Evolutionary conservation across 1,284 basidiomycete genomes (phyloP), one percentile per base, ranked within the genome.

Genomic region (Entoloma clypeatum): DNA sequence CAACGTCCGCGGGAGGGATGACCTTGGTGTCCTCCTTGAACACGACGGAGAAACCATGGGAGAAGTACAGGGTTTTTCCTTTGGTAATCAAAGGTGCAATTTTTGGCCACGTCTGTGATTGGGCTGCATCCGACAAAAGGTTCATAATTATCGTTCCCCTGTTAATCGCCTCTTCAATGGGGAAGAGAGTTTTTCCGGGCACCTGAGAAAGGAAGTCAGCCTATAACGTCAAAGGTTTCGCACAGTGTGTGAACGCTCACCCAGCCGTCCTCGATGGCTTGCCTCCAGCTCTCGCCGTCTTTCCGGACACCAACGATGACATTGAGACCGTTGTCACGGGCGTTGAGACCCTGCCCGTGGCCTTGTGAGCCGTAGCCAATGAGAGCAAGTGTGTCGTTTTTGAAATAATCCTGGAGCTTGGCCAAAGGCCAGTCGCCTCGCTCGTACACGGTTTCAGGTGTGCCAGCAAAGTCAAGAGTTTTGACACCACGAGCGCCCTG

Each of bases 51-150:
- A 99, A 99, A 61, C 96, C 96, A 69, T 99, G 96, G 6, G 94
- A 92, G 76, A 99, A 99, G 86, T 99, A 98, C 54, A 99, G 86
- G 17, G 96, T 99, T 81, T 99, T 98, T 71, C 92, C 94, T 80
- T 95, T 93, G 69, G 92, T 97, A 74, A 98, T 92, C 56, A 93
- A 78, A 48, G 94, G 92, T 31, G 82, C 85, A 58, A 99, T 62
- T 48, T 79, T 72, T 35, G 84, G 74, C 95, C 95, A 99, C 26
- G 93, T 97, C 64, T 87, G 79, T 22, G 92, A 93, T 72, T 99
- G 96, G 22, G 95, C 95, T 39, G 96, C 96, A 64, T 99, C 96
- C 41, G 94, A 98, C 56, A 99, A 84, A 45, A 99, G 77, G 79
- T 98, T 98, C 96, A 99, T 99, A 79, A 99, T 91, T 76, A 98